Evolutionary conservation across 352 stramenopile species (phyloP).

Genomic region (Pythium utonaiense): DNA sequence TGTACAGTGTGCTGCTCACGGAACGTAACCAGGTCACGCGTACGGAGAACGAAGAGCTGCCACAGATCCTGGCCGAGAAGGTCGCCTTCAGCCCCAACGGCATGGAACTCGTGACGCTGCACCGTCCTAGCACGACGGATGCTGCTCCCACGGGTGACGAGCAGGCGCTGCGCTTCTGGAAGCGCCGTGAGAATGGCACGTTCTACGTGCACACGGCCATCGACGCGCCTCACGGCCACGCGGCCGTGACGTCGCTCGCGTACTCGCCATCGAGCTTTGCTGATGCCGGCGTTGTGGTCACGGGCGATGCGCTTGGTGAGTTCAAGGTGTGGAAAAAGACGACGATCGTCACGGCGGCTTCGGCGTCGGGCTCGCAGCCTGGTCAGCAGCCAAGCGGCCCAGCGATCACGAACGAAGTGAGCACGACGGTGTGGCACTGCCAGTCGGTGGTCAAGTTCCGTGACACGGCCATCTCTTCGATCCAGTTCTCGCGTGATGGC

Average conservation of each 20-base stretch:
- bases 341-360: constrained; percentile 10
- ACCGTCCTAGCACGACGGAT: constrained; percentile 27
- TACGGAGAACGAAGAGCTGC: constrained; percentile 60
- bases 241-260: constrained; percentile 45
- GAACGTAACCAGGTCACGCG: constrained; percentile 84
- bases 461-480: constrained; percentile 56
- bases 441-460: constrained; percentile 78
- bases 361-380: not conserved
- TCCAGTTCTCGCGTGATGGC: constrained; percentile 70
- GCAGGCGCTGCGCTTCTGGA: constrained; percentile 75
- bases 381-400: constrained; percentile 13
- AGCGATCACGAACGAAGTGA: constrained; percentile 18
- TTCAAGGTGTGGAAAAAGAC: constrained; percentile 83
- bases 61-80: constrained; percentile 46
- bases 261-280: constrained; percentile 38
- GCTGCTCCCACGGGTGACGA: constrained; percentile 33
- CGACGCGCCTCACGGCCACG: constrained; percentile 65
- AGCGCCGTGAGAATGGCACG: constrained; percentile 59
- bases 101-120: constrained; percentile 54
- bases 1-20: constrained; percentile 64
- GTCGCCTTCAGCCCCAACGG: constrained; percentile 52
- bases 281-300: constrained; percentile 49
- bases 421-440: constrained; percentile 58
- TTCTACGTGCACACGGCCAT: constrained; percentile 84
- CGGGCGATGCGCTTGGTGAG: constrained; percentile 57